A percentile compares a stretch with the other conserved stretches of the same genome.
phyloP scores from a whole-genome alignment of 257 asterid species.

The Coffea eugenioides region DNA sequence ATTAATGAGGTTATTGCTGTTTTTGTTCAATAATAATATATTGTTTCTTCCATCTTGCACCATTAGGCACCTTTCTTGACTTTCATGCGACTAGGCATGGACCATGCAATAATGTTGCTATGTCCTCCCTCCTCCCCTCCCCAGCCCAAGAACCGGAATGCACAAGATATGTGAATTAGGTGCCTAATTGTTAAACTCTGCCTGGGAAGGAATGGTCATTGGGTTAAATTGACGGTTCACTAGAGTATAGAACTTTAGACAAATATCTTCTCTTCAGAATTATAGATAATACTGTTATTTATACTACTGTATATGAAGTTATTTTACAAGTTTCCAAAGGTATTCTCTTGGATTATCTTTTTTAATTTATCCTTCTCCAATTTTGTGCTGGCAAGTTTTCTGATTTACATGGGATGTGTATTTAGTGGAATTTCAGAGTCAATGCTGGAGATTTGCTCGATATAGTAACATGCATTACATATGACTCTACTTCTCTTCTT shows the following conservation, averaged over 20 bases:
- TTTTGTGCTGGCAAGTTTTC: not conserved
- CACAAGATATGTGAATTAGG: not conserved
- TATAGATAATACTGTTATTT: too few species aligned
- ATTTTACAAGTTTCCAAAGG: not conserved
- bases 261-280: not conserved
- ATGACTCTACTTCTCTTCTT: not conserved
- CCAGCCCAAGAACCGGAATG: not conserved
- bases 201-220: not conserved
- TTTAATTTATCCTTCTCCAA: not conserved
- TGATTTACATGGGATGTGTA: not conserved
- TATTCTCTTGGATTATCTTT: not conserved
- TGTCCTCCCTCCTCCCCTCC: not conserved
- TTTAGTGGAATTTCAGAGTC: not conserved
- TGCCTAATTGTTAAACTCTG: not conserved
- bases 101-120: not conserved
- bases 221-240: not conserved
- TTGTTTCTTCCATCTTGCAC: not conserved
- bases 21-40: not conserved
- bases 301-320: not conserved
- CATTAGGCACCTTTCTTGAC: not conserved
- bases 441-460: not conserved
- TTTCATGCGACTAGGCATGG: not conserved
- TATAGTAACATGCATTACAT: not conserved
- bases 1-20: constrained; percentile 50
- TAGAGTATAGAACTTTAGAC: too few species aligned